Conservation (phyloP, 306 rosid genomes). For the Sicyos edulis region DNA sequence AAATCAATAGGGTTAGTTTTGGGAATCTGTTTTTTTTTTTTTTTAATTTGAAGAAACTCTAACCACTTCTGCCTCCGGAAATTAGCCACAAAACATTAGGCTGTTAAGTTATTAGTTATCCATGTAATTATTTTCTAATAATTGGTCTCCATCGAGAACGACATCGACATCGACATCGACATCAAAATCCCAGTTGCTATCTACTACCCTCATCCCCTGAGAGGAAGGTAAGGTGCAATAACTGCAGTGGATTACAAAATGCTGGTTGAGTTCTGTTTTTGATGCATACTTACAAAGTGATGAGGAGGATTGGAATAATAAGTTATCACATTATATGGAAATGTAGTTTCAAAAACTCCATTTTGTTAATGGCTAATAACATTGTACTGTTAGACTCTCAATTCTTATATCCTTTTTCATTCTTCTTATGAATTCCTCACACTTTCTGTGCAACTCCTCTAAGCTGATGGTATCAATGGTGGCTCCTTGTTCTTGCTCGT, state of each 20-base stretch:
- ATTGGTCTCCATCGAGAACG: background rate
- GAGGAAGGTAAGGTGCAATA: background rate
- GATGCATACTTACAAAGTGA: background rate
- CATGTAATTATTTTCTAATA: background rate
- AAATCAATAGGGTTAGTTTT: too few relatives aligned
- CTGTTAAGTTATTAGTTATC: background rate
- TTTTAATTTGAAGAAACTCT: background rate
- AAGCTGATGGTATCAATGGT: background rate
- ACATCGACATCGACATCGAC: background rate
- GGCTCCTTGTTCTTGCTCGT: slow-evolving; percentile 5
- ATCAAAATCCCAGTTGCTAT: background rate
- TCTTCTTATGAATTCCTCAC: slow-evolving; percentile 19
- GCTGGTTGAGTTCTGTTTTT: background rate
- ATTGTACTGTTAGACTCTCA: too few relatives aligned
- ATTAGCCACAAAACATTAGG: background rate
- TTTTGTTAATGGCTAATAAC: background rate
- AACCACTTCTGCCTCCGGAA: background rate
- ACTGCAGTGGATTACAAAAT: background rate
- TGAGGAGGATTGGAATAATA: background rate
- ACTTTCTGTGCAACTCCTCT: slow-evolving; percentile 17
- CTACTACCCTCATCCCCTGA: too few relatives aligned
- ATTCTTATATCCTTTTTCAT: slow-evolving; percentile 9
- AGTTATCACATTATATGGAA: background rate
- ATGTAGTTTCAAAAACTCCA: background rate
- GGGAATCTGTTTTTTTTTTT: too few relatives aligned